Conservation (phyloP, 169 alveolate species). For the Eimeria sp. region DNA sequence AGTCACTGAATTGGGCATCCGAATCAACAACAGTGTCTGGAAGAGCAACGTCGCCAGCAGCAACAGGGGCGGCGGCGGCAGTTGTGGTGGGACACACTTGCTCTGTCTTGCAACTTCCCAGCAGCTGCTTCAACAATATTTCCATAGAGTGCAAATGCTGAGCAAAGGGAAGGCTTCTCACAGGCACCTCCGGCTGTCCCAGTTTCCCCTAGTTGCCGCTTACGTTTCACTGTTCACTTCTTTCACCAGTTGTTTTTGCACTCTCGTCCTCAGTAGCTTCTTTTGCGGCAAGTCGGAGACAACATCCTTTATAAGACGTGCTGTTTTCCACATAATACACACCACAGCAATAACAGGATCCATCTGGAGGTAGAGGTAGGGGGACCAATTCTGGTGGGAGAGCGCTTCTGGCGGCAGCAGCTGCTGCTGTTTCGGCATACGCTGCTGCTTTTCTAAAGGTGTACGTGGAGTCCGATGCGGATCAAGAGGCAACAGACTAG, state of each 20-base stretch:
- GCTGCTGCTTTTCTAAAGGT: constrained; percentile 54
- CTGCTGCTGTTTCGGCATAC: background rate
- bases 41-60: background rate
- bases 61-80: background rate
- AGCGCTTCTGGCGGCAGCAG: constrained; percentile 58
- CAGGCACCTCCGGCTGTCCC: background rate
- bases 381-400: background rate
- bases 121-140: background rate
- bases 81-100: background rate
- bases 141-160: background rate
- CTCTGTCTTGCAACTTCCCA: background rate
- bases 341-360: background rate
- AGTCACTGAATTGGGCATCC: background rate
- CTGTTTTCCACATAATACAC: background rate
- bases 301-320: background rate
- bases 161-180: background rate
- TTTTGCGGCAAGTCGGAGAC: background rate
- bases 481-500: constrained; percentile 14
- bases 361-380: background rate
- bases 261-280: background rate
- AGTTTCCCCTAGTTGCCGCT: background rate
- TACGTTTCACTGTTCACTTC: background rate
- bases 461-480: constrained; percentile 54
- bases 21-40: background rate
- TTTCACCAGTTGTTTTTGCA: background rate